A percentile compares a stretch with the other conserved stretches of the same genome.
Conservation (phyloP, 352 stramenopile species). For the Pythium dissimile region DNA sequence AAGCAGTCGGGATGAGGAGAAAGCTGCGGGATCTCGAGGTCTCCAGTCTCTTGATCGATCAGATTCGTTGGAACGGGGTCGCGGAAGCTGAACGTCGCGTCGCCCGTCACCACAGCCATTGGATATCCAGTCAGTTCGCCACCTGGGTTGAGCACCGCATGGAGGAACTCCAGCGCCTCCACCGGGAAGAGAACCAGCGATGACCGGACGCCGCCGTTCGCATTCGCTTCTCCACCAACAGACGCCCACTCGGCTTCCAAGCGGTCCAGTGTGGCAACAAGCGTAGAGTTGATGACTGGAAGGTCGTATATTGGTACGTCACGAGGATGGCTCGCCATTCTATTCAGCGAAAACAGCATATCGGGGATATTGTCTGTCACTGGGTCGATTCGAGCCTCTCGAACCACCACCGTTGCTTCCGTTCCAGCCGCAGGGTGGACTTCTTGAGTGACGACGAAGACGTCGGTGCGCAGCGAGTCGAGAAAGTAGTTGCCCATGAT, state of each 20-base stretch:
- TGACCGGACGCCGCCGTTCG: conserved; percentile 15
- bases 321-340: conserved; percentile 3
- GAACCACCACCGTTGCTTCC: conserved; percentile 18
- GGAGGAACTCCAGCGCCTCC: conserved; percentile 58
- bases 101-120: conserved; percentile 34
- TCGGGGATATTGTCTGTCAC: conserved; percentile 43
- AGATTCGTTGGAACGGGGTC: conserved; percentile 62
- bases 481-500: conserved; percentile 85
- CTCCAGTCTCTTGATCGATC: conserved; percentile 24
- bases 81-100: conserved; percentile 59
- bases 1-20: conserved; percentile 81
- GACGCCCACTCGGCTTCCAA: conserved; percentile 12
- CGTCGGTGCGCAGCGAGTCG: conserved; percentile 68
- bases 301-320: conserved; percentile 34
- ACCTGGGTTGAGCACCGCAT: conserved; percentile 18
- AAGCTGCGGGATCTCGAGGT: conserved; percentile 64
- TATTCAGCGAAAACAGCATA: conserved; percentile 41
- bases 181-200: conserved; percentile 68
- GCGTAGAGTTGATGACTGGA: conserved; percentile 34
- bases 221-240: conserved; percentile 24
- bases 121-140: not conserved
- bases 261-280: conserved; percentile 17
- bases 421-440: not conserved
- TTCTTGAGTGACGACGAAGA: conserved; percentile 40
- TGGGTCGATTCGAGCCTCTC: conserved; percentile 41